Conservation (phyloP, 768 basidiomycete genomes). For the Rickenella mellea region DNA sequence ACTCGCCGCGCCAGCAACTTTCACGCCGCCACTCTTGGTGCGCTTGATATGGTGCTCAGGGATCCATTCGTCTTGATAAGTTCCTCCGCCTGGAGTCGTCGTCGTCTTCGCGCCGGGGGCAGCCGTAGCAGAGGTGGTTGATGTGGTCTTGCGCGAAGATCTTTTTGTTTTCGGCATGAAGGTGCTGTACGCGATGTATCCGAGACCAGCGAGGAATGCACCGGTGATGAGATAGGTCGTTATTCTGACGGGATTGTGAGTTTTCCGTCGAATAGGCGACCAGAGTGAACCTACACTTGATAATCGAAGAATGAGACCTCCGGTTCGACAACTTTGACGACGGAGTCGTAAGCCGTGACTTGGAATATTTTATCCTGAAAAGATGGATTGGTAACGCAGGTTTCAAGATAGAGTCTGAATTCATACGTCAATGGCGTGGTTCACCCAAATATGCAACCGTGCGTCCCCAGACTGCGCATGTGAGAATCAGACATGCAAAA, state of each 20-base stretch:
- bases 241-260: constrained; percentile 24
- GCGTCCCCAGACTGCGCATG: constrained; percentile 58
- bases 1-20: constrained; percentile 34
- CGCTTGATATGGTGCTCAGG: constrained; percentile 83
- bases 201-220: constrained; percentile 50
- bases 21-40: constrained; percentile 36
- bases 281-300: constrained; percentile 52
- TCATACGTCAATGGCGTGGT: constrained; percentile 55
- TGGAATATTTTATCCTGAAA: constrained; percentile 47
- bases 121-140: constrained; percentile 20
- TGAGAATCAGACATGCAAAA: constrained; percentile 2
- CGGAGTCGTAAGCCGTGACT: constrained; percentile 63
- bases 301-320: constrained; percentile 69
- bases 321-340: constrained; percentile 75
- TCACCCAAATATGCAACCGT: constrained; percentile 67
- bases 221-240: constrained; percentile 65
- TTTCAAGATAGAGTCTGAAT: neutral
- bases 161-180: constrained; percentile 62
- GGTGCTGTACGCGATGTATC: constrained; percentile 56
- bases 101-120: constrained; percentile 45
- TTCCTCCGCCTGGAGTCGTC: constrained; percentile 57
- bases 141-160: constrained; percentile 28
- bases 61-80: constrained; percentile 87
- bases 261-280: constrained; percentile 2
- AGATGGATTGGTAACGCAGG: neutral